Percentiles rank a stretch among this genome's conserved stretches.
phyloP scores from a whole-genome alignment of 345 rosid species.

The Syzygium aqueum region DNA sequence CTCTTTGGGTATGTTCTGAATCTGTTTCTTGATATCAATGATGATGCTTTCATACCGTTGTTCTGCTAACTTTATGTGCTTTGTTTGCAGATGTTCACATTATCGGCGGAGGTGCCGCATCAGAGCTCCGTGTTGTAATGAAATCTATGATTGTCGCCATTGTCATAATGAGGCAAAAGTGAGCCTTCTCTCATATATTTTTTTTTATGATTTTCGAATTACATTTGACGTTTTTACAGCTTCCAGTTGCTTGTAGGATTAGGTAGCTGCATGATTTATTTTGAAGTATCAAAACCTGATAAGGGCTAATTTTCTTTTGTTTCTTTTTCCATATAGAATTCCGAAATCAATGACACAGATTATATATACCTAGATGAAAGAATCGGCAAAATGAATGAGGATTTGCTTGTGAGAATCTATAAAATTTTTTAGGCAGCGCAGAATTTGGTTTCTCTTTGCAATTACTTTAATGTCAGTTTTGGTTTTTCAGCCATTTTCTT shows the following conservation, averaged over 20 bases:
- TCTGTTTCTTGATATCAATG: not conserved
- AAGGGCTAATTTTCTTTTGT: not conserved
- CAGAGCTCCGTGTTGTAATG: slow-evolving; percentile 43
- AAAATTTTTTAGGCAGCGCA: not conserved
- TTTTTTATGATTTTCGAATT: not conserved
- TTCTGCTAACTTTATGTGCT: not conserved
- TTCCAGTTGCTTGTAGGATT: not conserved
- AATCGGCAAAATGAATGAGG: not conserved
- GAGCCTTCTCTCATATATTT: not conserved
- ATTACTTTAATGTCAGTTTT: not conserved
- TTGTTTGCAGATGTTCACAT: slow-evolving; percentile 22
- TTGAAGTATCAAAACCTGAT: not conserved
- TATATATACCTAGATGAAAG: not conserved
- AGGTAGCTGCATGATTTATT: not conserved
- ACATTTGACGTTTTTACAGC: not conserved
- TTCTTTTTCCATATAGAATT: not conserved
- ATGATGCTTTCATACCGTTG: not conserved
- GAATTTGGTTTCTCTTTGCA: not conserved
- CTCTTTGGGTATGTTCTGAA: not conserved
- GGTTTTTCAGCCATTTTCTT: not conserved
- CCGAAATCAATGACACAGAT: not conserved
- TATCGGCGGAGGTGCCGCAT: slow-evolving; percentile 42
- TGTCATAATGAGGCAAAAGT: slow-evolving; percentile 46
- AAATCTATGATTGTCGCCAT: slow-evolving; percentile 41
- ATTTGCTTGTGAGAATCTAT: not conserved